Conservation (phyloP, 305 asterid genomes). For the Striga hermonthica region DNA sequence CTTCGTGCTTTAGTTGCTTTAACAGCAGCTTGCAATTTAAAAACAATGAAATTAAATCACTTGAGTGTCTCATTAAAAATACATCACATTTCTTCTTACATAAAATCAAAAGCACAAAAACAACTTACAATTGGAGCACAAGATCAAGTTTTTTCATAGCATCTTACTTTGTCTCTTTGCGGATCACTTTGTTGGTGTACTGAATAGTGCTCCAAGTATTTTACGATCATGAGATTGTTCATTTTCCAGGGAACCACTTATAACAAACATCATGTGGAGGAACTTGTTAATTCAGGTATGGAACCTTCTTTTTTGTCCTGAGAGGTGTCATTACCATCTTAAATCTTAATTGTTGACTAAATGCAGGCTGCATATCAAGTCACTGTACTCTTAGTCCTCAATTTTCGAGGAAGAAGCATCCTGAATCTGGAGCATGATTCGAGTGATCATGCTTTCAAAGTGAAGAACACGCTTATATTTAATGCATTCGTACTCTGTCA, state of each 20-base stretch:
- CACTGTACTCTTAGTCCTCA: constrained; percentile 73
- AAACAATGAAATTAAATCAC: no score
- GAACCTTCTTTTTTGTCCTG: background rate
- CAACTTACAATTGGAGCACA: no score
- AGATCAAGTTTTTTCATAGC: background rate
- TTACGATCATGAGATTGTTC: constrained; percentile 23
- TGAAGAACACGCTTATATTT: constrained; percentile 79
- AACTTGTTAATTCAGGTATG: constrained; percentile 82
- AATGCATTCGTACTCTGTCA: constrained; percentile 85
- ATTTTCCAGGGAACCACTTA: constrained; percentile 81
- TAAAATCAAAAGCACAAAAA: no score
- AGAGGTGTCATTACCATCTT: constrained; percentile 78
- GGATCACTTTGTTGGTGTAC: background rate
- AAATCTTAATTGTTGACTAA: constrained; percentile 89
- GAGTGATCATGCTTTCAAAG: constrained; percentile 47
- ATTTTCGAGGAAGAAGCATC: constrained; percentile 65
- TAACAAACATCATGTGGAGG: constrained; percentile 98
- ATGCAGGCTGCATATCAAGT: constrained; percentile 90
- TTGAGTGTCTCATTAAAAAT: no score
- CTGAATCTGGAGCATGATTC: constrained; percentile 53
- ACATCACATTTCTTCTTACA: no score
- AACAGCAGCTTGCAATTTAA: no score
- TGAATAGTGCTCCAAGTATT: background rate
- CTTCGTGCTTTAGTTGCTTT: no score
- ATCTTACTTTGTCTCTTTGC: background rate